A percentile compares a stretch with the other conserved stretches of the same genome.
These are phyloP conservation scores for Murraya koenigii DNA, from an alignment of 345 rosid genomes.

Conservation along the genomic window DNA sequence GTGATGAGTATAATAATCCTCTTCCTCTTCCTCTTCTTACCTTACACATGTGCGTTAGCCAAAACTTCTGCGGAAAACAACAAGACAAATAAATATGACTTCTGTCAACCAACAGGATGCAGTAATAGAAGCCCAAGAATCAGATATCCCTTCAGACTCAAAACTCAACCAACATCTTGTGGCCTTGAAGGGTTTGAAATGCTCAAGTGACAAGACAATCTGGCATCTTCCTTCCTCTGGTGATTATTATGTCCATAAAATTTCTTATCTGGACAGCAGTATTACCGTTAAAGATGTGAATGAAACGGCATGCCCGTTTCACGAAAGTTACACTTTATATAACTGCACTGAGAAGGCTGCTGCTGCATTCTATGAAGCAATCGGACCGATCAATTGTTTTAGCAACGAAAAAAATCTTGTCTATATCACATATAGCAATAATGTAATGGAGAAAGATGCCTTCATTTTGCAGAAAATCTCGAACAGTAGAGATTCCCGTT, in stretches of 20 bases:
- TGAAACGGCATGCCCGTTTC: neutral
- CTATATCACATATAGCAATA: rapidly evolving
- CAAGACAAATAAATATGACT: neutral
- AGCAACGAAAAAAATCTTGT: neutral
- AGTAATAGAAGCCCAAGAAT: neutral
- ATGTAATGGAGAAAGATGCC: rapidly evolving
- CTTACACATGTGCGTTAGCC: neutral
- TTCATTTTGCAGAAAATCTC: neutral
- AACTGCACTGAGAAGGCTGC: neutral
- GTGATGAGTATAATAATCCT: neutral
- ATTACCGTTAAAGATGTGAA: neutral
- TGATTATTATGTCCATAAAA: neutral
- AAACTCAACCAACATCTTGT: neutral
- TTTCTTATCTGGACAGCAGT: neutral
- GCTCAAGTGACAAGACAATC: neutral
- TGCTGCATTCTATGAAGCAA: rapidly evolving
- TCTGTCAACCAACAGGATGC: conserved; percentile 1
- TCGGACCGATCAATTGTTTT: neutral
- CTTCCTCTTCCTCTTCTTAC: conserved; percentile 1
- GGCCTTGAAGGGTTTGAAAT: conserved; percentile 11
- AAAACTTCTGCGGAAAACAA: neutral
- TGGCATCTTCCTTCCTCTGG: conserved; percentile 1
- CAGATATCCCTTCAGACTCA: conserved; percentile 15
- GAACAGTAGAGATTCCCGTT: neutral
- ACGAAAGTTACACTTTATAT: neutral